Base-by-base conservation (phyloP, 2,329 filamentous ascomycete species). In the Hypoxylon rubiginosum region DNA sequence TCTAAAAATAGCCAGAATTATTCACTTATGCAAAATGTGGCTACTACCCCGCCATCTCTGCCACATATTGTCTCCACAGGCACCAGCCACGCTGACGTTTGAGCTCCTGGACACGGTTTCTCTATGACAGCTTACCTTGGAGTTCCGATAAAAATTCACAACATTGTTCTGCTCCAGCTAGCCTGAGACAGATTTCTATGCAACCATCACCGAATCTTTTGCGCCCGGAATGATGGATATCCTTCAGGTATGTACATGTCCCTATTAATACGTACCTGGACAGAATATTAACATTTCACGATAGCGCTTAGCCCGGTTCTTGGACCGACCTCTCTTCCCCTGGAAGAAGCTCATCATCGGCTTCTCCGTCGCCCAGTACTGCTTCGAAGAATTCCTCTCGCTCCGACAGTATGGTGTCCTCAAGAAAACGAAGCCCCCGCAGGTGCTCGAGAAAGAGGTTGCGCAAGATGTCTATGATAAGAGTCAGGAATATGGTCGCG, bases 261-360 rank as follows among this genome's bases (percentile, higher is more conserved):
- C n/a, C n/a, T n/a, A n/a, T n/a, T n/a, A n/a, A n/a, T n/a, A n/a
- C 13, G 9, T 34, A n/a, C 58, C 46, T 58, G 75, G 49, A 55
- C n/a, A 51, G 68, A 69, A 71, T 65, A 48, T 24, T 65, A 54
- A 67, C 24, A 26, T 32, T 51, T 52, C 24, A 58, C 13, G 36
- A 64, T 76, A 91, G 88, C 87, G 87, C 84, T 90, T 98, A 73
- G 93, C 93, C 77, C 89, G 88, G 80, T 90, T 92, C 80, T 91
- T 98, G 75, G 96, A 99, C 84, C 90, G 92, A 77, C 94, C 95
- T 63, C 85, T 92, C 77, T 97, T 98, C 83, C 95, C 96, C 59
- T 99, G 96, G 96, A 99, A 97, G 88, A 92, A 90, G 79, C 89
- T 99, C 74, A 94, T 99, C 75, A 88, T 98, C 73, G 92, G 94